A percentile compares a stretch with the other conserved stretches of the same genome.
These are phyloP conservation scores for Sedum album DNA, from an alignment of 164 flowering plant species.

Conservation along the genomic window DNA sequence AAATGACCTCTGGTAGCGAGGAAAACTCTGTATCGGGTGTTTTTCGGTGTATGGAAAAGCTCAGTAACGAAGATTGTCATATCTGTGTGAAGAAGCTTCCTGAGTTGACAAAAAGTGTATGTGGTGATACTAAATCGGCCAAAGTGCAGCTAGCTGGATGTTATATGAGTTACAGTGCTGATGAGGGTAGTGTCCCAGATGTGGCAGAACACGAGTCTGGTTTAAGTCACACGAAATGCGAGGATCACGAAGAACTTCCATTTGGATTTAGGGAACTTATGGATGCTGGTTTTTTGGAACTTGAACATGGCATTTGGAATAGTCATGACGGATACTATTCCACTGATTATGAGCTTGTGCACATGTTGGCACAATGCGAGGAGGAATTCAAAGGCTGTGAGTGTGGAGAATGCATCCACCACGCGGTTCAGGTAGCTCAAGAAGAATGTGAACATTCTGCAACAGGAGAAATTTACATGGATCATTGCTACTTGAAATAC, in stretches of 20 bases:
- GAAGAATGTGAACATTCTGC: slow-evolving; percentile 19
- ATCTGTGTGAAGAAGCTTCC: slow-evolving; percentile 23
- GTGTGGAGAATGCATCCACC: slow-evolving; percentile 33
- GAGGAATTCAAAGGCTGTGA: slow-evolving; percentile 28
- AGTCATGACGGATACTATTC: slow-evolving; percentile 19
- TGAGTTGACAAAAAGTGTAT: slow-evolving; percentile 11
- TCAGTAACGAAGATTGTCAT: slow-evolving; percentile 18
- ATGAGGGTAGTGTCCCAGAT: slow-evolving; percentile 6
- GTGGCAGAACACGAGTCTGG: not conserved
- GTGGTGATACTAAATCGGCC: slow-evolving; percentile 13
- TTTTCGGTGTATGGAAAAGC: slow-evolving; percentile 32
- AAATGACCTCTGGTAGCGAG: slow-evolving; percentile 13
- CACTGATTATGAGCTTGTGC: slow-evolving; percentile 14
- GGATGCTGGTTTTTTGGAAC: slow-evolving; percentile 18
- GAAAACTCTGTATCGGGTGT: slow-evolving; percentile 17
- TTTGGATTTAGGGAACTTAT: slow-evolving; percentile 13
- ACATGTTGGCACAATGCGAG: slow-evolving; percentile 33
- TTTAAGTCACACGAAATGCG: slow-evolving; percentile 16
- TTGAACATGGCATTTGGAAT: slow-evolving; percentile 18
- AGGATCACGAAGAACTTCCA: not conserved
- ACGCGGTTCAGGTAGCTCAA: slow-evolving; percentile 23
- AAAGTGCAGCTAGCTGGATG: slow-evolving; percentile 28
- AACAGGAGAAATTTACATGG: slow-evolving; percentile 28
- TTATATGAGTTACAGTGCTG: slow-evolving; percentile 22
- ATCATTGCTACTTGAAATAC: slow-evolving; percentile 29